Evolutionary conservation across 345 rosid genomes (phyloP).

Genomic region (Salix arbutifolia): DNA sequence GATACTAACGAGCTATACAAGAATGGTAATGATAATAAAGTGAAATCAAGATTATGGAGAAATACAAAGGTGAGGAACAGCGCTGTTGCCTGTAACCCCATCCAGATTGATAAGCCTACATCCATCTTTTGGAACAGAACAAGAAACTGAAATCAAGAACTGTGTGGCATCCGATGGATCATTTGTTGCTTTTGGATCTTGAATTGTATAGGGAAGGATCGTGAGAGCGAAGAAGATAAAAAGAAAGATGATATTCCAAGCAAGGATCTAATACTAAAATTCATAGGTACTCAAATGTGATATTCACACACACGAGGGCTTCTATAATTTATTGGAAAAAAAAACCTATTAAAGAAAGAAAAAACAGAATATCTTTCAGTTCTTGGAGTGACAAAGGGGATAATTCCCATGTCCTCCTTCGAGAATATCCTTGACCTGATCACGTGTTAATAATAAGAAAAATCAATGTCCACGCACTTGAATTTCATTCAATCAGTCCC

Average conservation of each 20-base stretch:
- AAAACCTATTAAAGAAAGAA: background rate
- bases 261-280: no score
- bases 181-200: background rate
- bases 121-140: slow-evolving; percentile 32
- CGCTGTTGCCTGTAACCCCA: slow-evolving; percentile 35
- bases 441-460: background rate
- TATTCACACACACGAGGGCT: no score
- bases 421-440: background rate
- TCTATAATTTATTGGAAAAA: background rate
- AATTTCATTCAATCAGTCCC: background rate
- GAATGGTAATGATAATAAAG: slow-evolving; percentile 38
- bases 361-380: background rate
- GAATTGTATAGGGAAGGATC: background rate
- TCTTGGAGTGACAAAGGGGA: background rate
- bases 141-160: background rate
- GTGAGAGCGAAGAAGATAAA: background rate
- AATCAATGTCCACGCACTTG: background rate
- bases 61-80: slow-evolving; percentile 28
- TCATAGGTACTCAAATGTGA: no score
- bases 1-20: slow-evolving; percentile 48
- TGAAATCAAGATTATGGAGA: slow-evolving; percentile 32
- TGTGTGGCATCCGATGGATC: background rate
- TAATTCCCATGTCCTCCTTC: background rate
- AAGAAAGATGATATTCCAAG: no score
- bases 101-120: slow-evolving; percentile 43